Evolutionary conservation across 495 filamentous ascomycete genomes (phyloP).

Genomic region (Talaromyces thailandensis): DNA sequence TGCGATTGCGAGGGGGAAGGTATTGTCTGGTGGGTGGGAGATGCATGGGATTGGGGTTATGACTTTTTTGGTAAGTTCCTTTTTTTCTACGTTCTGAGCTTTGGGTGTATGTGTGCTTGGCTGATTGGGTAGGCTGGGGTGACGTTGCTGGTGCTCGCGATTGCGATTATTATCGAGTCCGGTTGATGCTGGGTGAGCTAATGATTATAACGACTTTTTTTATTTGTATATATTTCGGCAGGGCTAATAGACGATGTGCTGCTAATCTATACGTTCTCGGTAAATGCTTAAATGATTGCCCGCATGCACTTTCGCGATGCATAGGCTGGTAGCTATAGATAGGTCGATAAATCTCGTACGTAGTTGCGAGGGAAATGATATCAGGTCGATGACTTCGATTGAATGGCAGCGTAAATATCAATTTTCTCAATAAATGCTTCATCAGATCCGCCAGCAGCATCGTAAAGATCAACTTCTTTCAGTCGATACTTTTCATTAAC

Average conservation of each 20-base stretch:
- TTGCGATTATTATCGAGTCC: constrained; percentile 22
- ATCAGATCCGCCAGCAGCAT: background rate
- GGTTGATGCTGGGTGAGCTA: constrained; percentile 1
- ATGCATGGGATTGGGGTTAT: constrained; percentile 44
- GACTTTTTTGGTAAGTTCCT: constrained; percentile 38
- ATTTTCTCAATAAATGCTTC: background rate
- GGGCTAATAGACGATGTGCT: background rate
- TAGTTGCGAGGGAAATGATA: background rate
- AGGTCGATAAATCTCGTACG: background rate
- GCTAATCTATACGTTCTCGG: background rate
- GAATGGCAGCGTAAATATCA: constrained; percentile 4
- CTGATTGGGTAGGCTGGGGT: constrained; percentile 15
- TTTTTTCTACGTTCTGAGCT: background rate
- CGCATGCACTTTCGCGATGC: background rate
- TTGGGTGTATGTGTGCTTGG: background rate
- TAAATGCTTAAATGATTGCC: background rate
- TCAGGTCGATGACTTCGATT: background rate
- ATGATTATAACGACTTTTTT: background rate
- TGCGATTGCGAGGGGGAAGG: constrained; percentile 55
- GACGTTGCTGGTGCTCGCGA: constrained; percentile 19
- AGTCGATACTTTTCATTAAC: constrained; percentile 12
- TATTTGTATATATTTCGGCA: background rate
- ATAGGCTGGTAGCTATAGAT: background rate
- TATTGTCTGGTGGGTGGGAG: constrained; percentile 61
- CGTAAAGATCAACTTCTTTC: background rate